phyloP scores from a whole-genome alignment of 495 filamentous ascomycete genomes.

The Podospora sp. region DNA sequence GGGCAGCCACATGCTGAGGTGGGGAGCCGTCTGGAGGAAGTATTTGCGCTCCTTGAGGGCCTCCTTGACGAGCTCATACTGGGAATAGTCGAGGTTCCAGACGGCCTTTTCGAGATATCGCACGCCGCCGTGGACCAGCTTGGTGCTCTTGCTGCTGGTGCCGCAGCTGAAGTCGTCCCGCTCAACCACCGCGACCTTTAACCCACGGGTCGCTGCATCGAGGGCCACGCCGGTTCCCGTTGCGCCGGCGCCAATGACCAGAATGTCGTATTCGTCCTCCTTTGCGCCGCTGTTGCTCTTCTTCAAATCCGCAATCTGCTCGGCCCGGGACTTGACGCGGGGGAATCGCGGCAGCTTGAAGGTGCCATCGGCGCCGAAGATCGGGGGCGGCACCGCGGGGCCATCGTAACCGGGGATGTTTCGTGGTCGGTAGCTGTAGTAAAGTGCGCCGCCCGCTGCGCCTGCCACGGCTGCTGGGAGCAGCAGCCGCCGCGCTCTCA shows the following conservation, averaged over 20 bases:
- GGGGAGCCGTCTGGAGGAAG: conserved; percentile 93
- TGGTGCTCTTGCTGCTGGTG: conserved; percentile 96
- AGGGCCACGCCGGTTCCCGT: conserved; percentile 92
- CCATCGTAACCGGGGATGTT: conserved; percentile 84
- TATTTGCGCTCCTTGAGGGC: conserved; percentile 95
- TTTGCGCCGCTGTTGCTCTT: conserved; percentile 39
- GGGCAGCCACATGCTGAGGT: conserved; percentile 91
- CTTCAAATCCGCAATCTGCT: conserved; percentile 64
- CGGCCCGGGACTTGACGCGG: conserved; percentile 67
- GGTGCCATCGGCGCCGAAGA: conserved; percentile 74
- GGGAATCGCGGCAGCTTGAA: conserved; percentile 84
- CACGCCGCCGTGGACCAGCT: conserved; percentile 95
- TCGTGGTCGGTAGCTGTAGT: conserved; percentile 78
- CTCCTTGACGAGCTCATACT: conserved; percentile 91
- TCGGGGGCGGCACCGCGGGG: conserved; percentile 77
- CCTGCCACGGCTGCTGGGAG: conserved; percentile 41
- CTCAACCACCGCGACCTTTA: conserved; percentile 94
- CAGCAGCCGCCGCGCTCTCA: conserved; percentile 40
- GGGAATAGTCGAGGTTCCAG: conserved; percentile 93
- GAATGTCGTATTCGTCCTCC: conserved; percentile 73
- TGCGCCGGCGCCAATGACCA: conserved; percentile 90
- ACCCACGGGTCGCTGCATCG: conserved; percentile 87
- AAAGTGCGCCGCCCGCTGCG: conserved; percentile 60
- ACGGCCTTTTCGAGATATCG: conserved; percentile 96
- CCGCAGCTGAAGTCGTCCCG: conserved; percentile 92